Base-by-base conservation (phyloP, 345 rosid genomes). In the Gossypium anomalum region DNA sequence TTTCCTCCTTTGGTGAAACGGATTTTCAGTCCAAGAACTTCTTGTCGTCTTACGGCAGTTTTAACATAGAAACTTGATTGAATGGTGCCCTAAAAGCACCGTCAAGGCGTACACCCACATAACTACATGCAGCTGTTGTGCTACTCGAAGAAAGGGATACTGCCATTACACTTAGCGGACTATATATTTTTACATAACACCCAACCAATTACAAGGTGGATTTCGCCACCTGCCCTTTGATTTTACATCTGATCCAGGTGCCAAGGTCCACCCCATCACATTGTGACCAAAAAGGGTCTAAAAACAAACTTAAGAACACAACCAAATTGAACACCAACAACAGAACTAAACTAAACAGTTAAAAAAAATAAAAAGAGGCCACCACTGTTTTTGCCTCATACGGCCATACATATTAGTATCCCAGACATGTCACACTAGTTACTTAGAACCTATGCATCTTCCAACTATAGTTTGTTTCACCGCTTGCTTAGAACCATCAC, bases 201-300 rank as follows among this genome's bases (percentile, higher is more conserved):
- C 10, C 49, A 45, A 48, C 44, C 49, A 27, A 8, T 34, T n/a
- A 29, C 73, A 49, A 38, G 85, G 86, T 85, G 90, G 86, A 83
- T 29, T 83, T 56, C 77, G 78, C 75, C 78, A 78, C 88, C 87
- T 47, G 79, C 59, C 64, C 63, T 11, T 19, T 3, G 13, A 9
- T 3, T 20, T 57, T 13, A 23, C 55, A 17, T 7, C 1, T 27
- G 65, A 43, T 9, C 67, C 83, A 79, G 85, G 90, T 83, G 88
- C 81, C 81, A 58, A 53, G 67, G 3, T 64, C 69, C 70, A 66
- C 69, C 69, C 27, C 25, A 34, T 34, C 41, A 34, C 25, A 2
- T 12, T 81, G 51, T 12, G 51, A 47, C 14, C 14, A 10, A 47
- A 57, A 20, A 34, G 9, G 1, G 61, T 20, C 61, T 20, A 19